Base-by-base conservation (phyloP, 495 filamentous ascomycete species). In the Penicillium silybi region DNA sequence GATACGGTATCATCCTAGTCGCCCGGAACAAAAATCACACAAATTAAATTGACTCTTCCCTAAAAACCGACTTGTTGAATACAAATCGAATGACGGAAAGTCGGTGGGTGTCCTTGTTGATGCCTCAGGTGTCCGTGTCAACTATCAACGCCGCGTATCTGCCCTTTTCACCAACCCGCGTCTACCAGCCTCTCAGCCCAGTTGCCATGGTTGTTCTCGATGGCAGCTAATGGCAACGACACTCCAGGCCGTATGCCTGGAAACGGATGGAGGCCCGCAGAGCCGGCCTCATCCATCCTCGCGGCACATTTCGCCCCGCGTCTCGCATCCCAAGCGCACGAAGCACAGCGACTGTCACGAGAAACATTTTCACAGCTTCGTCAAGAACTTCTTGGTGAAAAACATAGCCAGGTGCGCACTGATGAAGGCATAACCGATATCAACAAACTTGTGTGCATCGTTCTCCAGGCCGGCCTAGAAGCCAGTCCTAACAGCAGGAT, bases 401-500 rank as follows among this genome's bases (percentile, higher is more conserved):
- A 72, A 74, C 56, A 71, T 35, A 73, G 51, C 59, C 69, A 62
- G 61, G 55, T 57, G 35, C 73, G 51, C 62, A 75, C 76, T 6
- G 81, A 85, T 51, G 83, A 88, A 46, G 83, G 85, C 53, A 67
- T 88, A 43, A 78, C 83, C 7, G 81, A 90, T 63, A 89, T 92
- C 55, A 84, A 88, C 63, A 85, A 88, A 68, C 77, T 97, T 20
- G 85, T 97, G 29, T 85, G 84, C 56, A 86, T 96, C 53, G 85
- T 95, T 56, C 78, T 88, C 44, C 83, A 88, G 59, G 89, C 89
- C 40, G 87, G 92, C 18, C 68, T 98, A 2, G 88, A 88, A 48
- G 74, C 74, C 32, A 75, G 85, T 35, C 55, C 65, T 18, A 72
- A 75, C 53, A 80, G 87, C 41, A 47, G 25, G 20, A 42, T 45